phyloP scores from a whole-genome alignment of 257 asterid genomes.

The Phtheirospermum japonicum region DNA sequence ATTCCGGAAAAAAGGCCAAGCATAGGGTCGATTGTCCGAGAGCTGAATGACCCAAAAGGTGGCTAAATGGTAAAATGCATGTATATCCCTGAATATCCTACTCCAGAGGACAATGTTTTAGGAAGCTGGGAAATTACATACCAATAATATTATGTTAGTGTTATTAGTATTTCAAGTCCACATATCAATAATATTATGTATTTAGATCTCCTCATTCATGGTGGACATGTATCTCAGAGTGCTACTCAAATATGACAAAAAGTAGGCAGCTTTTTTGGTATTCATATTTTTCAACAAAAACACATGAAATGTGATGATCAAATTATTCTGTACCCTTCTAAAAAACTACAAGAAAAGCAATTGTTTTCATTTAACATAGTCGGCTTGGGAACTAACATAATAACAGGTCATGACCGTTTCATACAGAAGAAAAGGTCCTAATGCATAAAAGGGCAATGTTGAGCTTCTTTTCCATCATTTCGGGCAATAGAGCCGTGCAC shows the following conservation, averaged over 20 bases:
- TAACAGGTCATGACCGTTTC: not conserved
- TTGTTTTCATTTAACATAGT: constrained; percentile 19
- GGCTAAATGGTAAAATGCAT: not conserved
- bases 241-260: not conserved
- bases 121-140: not conserved
- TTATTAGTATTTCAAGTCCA: not conserved
- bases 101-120: not conserved
- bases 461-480: not conserved
- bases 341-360: not conserved
- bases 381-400: not conserved
- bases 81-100: not conserved
- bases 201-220: not conserved
- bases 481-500: not conserved
- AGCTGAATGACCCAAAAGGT: constrained; percentile 30
- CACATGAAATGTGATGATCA: not conserved
- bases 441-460: not conserved
- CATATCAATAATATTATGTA: not conserved
- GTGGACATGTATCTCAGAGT: not conserved
- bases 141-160: not conserved
- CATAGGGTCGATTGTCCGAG: constrained; percentile 53
- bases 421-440: not conserved
- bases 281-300: not conserved
- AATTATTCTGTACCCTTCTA: not conserved
- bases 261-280: not conserved
- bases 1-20: constrained; percentile 65